Base-by-base conservation (phyloP, 73 alveolate species). In the Urostyla sp. region DNA sequence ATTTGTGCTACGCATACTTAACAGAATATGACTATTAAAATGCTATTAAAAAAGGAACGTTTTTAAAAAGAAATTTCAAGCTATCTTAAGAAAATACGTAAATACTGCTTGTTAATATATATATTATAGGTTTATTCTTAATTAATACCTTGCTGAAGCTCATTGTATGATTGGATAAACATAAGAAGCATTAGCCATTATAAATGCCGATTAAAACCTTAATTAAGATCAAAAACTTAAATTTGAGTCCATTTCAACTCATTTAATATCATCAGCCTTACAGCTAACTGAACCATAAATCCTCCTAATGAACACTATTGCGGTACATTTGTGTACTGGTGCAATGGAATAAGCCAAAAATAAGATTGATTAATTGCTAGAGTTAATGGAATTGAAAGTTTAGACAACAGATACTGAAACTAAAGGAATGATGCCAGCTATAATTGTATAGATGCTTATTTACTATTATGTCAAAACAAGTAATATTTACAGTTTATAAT, bases 401-500 rank as follows among this genome's bases (percentile, higher is more conserved):
- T 54, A 69, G 38, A 69, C 83, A 3, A 69, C 83, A 2, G 83
- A 69, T 6, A 20, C 48, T n/a, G 83, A 69, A 1, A 6, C 72
- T 4, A 69, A 69, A 30, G 15, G 49, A 18, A 67, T 48, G 16
- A 26, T 69, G 16, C 83, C 83, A 4, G 40, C 83, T 11, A 46
- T 46, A 18, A 34, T 69, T n/a, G 55, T 69, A 18, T 46, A 69
- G 56, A 38, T 48, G 7, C 83, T 69, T 3, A 24, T 69, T 45
- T 69, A 69, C 38, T 69, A 46, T 69, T 69, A 69, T 49, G 49
- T 69, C 34, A 69, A 69, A 46, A 46, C 83, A 8, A 69, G 83
- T 69, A 69, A 40, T 6, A 3, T 3, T 7, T 58, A 16, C 15
- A 5, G 28, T 43, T 66, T 5, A n/a, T 8, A 26, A 69, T n/a